Evolutionary conservation across 805 yeast species (phyloP), one percentile per base, ranked within the genome.

Genomic region (Yarrowia divulgata): DNA sequence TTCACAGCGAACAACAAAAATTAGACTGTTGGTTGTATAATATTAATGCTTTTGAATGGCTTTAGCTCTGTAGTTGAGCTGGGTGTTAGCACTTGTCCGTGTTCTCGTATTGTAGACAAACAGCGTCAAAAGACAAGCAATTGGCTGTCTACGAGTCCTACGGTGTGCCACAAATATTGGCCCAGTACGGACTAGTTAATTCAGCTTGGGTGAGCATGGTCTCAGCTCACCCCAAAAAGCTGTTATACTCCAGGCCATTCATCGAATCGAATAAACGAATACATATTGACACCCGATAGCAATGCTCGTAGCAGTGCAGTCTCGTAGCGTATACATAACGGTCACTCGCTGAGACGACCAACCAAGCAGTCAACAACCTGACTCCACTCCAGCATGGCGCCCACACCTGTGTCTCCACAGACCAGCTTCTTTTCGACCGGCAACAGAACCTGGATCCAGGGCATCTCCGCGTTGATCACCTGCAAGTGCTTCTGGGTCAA

Each of bases 391-490:
- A 94, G 88, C 99, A 94, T 94, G 66, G 98, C 99, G 52, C 99
- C 99, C 93, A 94, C 90, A 14, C 98, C 98, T 69, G 94, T 93
- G 77, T 95, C 98, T 71, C 99, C 98, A 81, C 95, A 92, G 37
- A 91, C 91, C 76, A 90, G 85, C 9, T 94, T 97, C 78, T 94
- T 94, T 77, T 94, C 99, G n/a, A 93, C 92, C 0, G 99, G 99
- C 79, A 87, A 89, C 74, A 95, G 84, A 14, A 94, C 87, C 72
- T 92, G 95, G 67, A 94, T 88, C 90, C 93, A 93, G n/a, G 93
- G 91, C 90, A 91, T 93, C 73, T 90, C 94, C 72, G 91, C 95
- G 46, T 85, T 84, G 45, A 94, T 85, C 40, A 89, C 80, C 67
- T 85, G 81, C 72, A 93, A 81, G 73, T 94, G 98, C 73, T 90